phyloP scores from a whole-genome alignment of 1,139 yeast species.

The Taphrina wiesneri region DNA sequence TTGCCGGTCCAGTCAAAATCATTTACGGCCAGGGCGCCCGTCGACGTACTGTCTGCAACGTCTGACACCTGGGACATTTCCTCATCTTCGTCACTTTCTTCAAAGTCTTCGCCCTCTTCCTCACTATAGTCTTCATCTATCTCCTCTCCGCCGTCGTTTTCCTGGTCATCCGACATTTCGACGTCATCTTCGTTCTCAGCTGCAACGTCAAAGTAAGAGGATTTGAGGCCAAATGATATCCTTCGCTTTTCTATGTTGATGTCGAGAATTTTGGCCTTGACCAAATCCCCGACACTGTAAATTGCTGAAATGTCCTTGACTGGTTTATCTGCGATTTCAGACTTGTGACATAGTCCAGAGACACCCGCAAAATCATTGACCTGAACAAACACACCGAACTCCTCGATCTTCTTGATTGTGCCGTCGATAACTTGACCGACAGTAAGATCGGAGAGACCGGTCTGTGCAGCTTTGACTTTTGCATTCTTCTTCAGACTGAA shows the following conservation, averaged over 20 bases:
- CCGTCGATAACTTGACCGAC: slow-evolving; percentile 78
- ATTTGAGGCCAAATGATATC: slow-evolving; percentile 88
- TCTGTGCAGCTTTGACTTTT: slow-evolving; percentile 65
- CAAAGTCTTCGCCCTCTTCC: slow-evolving; percentile 48
- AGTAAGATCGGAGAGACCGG: slow-evolving; percentile 60
- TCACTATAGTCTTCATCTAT: slow-evolving; percentile 57
- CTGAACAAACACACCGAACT: slow-evolving; percentile 86
- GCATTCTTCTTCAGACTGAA: slow-evolving; percentile 82
- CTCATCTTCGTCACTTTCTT: neutral
- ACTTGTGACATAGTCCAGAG: slow-evolving; percentile 83
- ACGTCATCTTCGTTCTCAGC: slow-evolving; percentile 45
- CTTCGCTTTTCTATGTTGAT: slow-evolving; percentile 68
- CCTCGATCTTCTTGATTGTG: slow-evolving; percentile 60
- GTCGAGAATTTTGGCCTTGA: slow-evolving; percentile 58
- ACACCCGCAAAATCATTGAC: slow-evolving; percentile 72
- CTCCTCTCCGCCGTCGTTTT: slow-evolving; percentile 49
- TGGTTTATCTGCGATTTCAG: slow-evolving; percentile 62
- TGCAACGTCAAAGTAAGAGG: slow-evolving; percentile 68
- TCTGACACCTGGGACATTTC: slow-evolving; percentile 9
- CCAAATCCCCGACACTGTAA: slow-evolving; percentile 42
- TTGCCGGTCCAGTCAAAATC: slow-evolving; percentile 42
- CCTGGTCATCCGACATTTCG: slow-evolving; percentile 47
- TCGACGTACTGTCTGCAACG: neutral
- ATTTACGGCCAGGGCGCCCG: slow-evolving; percentile 35
- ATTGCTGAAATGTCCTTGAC: slow-evolving; percentile 52